Base-by-base conservation (phyloP, 1,139 yeast species). In the Hansenula sp. region DNA sequence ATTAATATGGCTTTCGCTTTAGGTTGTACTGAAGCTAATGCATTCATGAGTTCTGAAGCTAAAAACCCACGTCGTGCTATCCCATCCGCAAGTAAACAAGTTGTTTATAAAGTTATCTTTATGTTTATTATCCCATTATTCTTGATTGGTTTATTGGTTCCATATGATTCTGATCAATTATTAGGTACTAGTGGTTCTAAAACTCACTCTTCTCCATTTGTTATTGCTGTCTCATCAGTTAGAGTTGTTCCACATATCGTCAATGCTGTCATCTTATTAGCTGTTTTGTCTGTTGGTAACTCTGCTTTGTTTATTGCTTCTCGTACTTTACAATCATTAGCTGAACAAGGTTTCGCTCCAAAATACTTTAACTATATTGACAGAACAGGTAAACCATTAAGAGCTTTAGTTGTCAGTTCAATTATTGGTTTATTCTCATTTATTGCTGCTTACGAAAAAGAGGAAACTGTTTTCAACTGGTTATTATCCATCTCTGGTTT, bases 21-120 rank as follows among this genome's bases (percentile, higher is more conserved):
- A 55, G 89, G 90, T 40, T 94, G 94, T 53, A 77, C 87, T 36
- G 95, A 87, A 65, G 71, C 83, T 53, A 79, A 84, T 44, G 96
- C 95, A 40, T 70, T 90, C 52, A 90, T 95, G 27, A 94, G 96
- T 28, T 89, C 95, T 24, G 97, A 90, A 64, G 83, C 95, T 42
- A 71, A 74, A 38, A 84, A 87, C 64, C 96, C 96, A 46, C 70
- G 83, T 57, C 76, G 74, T 56, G 67, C 86, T 16, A 72, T 85
- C 42, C 90, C 92, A 45, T 67, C 75, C 43, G 92, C 92, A 30
- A 79, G 82, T 41, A 83, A 82, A 60, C 87, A 82, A 58, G 86
- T 83, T 29, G 72, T 82, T 60, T 83, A 86, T 80, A 77, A 92
- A 69, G 79, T 84, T 50, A 57, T 79, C 32, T 65, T 79, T 42